Evolutionary conservation across 1,139 yeast species (phyloP).

Genomic region (Yamadazyma epiphylla): DNA sequence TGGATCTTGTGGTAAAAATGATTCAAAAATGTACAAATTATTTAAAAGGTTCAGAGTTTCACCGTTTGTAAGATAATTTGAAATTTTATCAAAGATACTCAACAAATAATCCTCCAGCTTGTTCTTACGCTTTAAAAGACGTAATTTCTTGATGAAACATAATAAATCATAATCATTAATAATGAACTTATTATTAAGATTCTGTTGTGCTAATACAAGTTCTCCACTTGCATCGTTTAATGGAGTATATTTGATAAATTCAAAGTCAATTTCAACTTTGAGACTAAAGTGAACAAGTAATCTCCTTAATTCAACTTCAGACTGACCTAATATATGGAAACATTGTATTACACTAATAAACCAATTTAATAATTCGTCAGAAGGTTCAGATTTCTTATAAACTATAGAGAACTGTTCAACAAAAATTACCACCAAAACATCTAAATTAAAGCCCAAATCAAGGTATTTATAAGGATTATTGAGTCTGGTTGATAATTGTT

Average conservation of each 20-base stretch:
- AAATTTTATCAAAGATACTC: slow-evolving; percentile 29
- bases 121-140: slow-evolving; percentile 20
- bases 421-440: slow-evolving; percentile 65
- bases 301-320: slow-evolving; percentile 16
- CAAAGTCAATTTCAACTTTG: slow-evolving; percentile 2
- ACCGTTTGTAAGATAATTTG: slow-evolving; percentile 27
- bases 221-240: slow-evolving; percentile 12
- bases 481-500: slow-evolving; percentile 70
- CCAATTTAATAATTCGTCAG: slow-evolving; percentile 44
- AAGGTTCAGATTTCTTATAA: slow-evolving; percentile 3
- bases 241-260: slow-evolving; percentile 1
- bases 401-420: slow-evolving; percentile 58
- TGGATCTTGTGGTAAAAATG: slow-evolving; percentile 1
- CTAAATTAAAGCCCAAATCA: slow-evolving; percentile 56
- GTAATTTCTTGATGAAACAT: slow-evolving; percentile 14
- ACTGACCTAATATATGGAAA: slow-evolving; percentile 54
- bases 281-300: slow-evolving; percentile 6
- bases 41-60: slow-evolving; percentile 3
- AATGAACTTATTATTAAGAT: slow-evolving; percentile 7
- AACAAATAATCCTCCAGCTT: slow-evolving; percentile 11
- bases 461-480: slow-evolving; percentile 80
- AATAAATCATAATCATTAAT: slow-evolving; percentile 13
- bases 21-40: slow-evolving; percentile 7
- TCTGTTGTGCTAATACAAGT: slow-evolving; percentile 5
- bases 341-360: slow-evolving; percentile 41